phyloP scores from a whole-genome alignment of 148 eudicot genomes.

The Persicaria maculosa region DNA sequence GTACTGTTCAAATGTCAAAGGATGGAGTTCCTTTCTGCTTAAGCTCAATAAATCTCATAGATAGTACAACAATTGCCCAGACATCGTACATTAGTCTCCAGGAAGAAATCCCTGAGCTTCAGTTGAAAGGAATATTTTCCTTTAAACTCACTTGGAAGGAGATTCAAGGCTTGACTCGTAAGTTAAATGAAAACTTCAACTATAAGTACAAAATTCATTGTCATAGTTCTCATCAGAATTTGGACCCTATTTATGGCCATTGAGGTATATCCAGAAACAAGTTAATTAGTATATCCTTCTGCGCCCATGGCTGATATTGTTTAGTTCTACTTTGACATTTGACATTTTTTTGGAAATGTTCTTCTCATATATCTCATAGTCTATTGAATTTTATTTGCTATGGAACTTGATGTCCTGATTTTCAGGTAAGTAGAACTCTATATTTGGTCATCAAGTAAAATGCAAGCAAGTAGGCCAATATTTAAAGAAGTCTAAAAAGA shows the following conservation, averaged over 20 bases:
- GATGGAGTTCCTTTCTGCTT: constrained; percentile 87
- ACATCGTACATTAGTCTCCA: constrained; percentile 33
- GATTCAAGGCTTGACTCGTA: constrained; percentile 69
- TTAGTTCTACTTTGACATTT: not conserved
- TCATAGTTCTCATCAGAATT: not conserved
- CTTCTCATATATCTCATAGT: not conserved
- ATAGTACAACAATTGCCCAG: constrained; percentile 42
- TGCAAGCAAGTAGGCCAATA: not conserved
- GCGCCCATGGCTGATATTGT: not conserved
- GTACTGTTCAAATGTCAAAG: constrained; percentile 77
- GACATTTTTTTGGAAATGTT: not conserved
- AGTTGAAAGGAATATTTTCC: constrained; percentile 52
- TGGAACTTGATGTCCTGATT: not conserved
- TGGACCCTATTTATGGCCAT: not conserved
- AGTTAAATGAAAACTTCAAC: constrained; percentile 18
- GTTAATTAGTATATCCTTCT: not conserved
- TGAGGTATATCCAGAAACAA: not conserved
- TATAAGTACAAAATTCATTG: not conserved
- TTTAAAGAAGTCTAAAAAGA: not conserved
- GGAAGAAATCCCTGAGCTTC: constrained; percentile 38
- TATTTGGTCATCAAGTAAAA: not conserved
- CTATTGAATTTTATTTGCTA: not conserved
- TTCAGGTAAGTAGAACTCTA: not conserved
- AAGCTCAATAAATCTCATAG: constrained; percentile 60
- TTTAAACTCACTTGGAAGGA: constrained; percentile 71